Conservation (phyloP, 2,329 filamentous ascomycete species). For the Plectosphaerella cucumerina region DNA sequence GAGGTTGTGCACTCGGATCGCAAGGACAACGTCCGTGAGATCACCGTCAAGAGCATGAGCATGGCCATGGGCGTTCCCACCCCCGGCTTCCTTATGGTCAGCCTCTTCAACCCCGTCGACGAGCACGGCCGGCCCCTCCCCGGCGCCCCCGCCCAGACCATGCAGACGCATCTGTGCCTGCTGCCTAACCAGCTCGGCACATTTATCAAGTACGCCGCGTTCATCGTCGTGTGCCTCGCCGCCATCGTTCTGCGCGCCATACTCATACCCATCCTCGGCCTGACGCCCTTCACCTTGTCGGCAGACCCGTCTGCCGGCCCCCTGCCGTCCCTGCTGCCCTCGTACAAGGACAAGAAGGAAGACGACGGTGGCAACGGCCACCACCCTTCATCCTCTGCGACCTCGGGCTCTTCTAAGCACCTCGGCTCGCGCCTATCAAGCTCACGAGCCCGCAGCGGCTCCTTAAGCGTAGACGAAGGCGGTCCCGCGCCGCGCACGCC, state of each 20-base stretch:
- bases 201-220: conserved; percentile 71
- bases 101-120: conserved; percentile 88
- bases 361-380: conserved; percentile 29
- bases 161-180: conserved; percentile 88
- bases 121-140: conserved; percentile 44
- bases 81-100: conserved; percentile 84
- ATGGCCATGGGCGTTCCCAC: conserved; percentile 94
- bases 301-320: conserved; percentile 24
- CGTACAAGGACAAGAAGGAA: conserved; percentile 52
- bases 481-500: conserved; percentile 5
- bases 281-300: conserved; percentile 51
- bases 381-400: conserved; percentile 19
- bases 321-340: conserved; percentile 40
- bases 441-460: conserved; percentile 18
- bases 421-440: conserved; percentile 18
- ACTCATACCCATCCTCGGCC: conserved; percentile 49
- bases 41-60: conserved; percentile 91
- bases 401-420: conserved; percentile 26
- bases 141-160: conserved; percentile 47
- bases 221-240: conserved; percentile 51
- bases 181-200: conserved; percentile 83
- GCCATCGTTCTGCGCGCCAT: conserved; percentile 50
- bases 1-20: conserved; percentile 75
- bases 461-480: conserved; percentile 16
- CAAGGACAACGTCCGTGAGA: conserved; percentile 66